A percentile compares a stretch with the other conserved stretches of the same genome.
These are phyloP conservation scores for Candida chilensis DNA, from an alignment of 805 yeast genomes.

Conservation along the genomic window DNA sequence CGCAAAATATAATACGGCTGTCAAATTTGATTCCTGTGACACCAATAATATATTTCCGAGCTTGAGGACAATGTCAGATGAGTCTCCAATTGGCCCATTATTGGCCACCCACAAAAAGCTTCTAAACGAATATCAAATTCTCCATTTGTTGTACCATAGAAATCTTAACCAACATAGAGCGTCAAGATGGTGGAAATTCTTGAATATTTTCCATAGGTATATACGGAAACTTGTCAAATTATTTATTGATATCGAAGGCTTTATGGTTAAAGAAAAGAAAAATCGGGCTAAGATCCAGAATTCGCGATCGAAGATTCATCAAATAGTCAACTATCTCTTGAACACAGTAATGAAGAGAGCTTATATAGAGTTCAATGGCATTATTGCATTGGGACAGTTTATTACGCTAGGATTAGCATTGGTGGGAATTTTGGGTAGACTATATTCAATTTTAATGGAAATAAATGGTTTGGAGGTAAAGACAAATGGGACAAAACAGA, in stretches of 20 bases:
- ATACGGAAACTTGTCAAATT: slow-evolving; percentile 27
- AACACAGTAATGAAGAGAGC: slow-evolving; percentile 32
- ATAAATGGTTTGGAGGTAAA: slow-evolving; percentile 9
- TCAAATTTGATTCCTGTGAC: too few relatives aligned
- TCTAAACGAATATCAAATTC: slow-evolving; percentile 42
- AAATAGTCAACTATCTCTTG: slow-evolving; percentile 14
- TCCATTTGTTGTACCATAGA: slow-evolving; percentile 61
- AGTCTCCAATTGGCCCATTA: too few relatives aligned
- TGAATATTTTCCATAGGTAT: slow-evolving; percentile 55
- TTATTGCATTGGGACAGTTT: slow-evolving; percentile 71
- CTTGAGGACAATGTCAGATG: too few relatives aligned
- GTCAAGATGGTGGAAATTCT: slow-evolving; percentile 69
- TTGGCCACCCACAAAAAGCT: too few relatives aligned
- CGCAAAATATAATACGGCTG: too few relatives aligned
- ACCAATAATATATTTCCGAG: too few relatives aligned
- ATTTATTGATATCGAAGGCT: slow-evolving; percentile 12
- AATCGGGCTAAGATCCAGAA: slow-evolving; percentile 2
- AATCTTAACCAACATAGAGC: slow-evolving; percentile 70
- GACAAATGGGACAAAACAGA: not conserved
- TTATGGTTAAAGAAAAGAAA: slow-evolving; percentile 5
- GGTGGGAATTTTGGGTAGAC: slow-evolving; percentile 43
- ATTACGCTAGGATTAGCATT: slow-evolving; percentile 64
- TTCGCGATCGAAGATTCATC: slow-evolving; percentile 2
- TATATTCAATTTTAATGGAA: slow-evolving; percentile 16
- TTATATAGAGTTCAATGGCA: slow-evolving; percentile 53